Conservation (phyloP, 2,329 filamentous ascomycete species). For the Xylariales sp. region DNA sequence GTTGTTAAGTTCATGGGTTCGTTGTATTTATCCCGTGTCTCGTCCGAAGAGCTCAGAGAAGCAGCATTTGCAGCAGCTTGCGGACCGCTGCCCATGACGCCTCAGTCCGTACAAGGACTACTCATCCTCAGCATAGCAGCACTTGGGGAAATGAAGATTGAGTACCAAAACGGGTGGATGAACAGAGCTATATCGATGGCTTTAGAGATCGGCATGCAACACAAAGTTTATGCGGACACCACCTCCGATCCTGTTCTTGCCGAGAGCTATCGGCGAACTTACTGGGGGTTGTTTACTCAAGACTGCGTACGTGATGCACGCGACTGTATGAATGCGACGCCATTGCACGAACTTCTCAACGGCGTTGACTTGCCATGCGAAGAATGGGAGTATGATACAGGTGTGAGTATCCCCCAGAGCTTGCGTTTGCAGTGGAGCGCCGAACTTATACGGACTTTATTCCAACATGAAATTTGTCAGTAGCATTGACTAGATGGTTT, state of each 20-base stretch:
- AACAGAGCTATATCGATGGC: conserved; percentile 26
- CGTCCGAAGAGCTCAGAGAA: conserved; percentile 27
- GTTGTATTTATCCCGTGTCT: conserved; percentile 25
- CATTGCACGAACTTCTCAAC: conserved; percentile 23
- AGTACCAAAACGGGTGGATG: conserved; percentile 24
- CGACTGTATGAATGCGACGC: conserved; percentile 19
- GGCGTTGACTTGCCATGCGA: conserved; percentile 35
- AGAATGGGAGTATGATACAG: conserved; percentile 35
- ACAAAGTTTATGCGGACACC: conserved; percentile 25
- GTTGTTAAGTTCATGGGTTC: conserved; percentile 35
- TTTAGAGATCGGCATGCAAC: conserved; percentile 29
- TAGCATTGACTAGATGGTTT: not conserved
- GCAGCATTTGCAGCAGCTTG: conserved; percentile 27
- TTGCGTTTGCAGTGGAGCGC: too few species aligned
- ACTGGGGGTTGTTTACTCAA: conserved; percentile 33
- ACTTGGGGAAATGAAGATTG: conserved; percentile 24
- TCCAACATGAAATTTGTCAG: too few species aligned
- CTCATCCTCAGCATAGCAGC: conserved; percentile 26
- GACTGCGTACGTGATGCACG: conserved; percentile 18
- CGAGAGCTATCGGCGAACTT: conserved; percentile 37
- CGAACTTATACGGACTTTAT: too few species aligned
- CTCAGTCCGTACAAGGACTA: conserved; percentile 29
- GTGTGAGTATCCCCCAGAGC: conserved; percentile 26
- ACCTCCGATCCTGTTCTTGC: conserved; percentile 30
- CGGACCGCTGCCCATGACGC: conserved; percentile 26